phyloP scores from a whole-genome alignment of 371 early-diverging fungal species.

The Mucor plumbeus region DNA sequence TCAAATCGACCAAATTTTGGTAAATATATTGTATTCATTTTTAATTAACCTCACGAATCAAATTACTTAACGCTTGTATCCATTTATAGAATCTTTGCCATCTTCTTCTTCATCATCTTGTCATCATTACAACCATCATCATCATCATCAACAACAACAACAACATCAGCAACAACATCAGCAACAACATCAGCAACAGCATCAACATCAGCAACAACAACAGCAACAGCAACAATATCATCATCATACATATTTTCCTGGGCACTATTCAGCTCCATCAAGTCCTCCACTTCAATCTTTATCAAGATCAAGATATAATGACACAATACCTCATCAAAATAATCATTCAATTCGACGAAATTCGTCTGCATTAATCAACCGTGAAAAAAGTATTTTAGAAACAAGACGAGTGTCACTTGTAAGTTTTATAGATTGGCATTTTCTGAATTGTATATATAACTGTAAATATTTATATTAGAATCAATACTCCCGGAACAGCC shows the following conservation, averaged over 20 bases:
- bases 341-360: constrained; percentile 7
- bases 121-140: no score
- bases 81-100: no score
- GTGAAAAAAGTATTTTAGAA: neutral
- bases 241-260: neutral
- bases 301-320: neutral
- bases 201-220: neutral
- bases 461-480: neutral
- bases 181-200: neutral
- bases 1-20: neutral
- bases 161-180: neutral
- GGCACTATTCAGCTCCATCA: constrained; percentile 21
- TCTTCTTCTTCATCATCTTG: no score
- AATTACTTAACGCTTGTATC: no score
- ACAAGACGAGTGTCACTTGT: constrained; percentile 15
- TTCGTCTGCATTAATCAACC: constrained; percentile 1
- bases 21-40: neutral
- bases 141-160: neutral
- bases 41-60: neutral
- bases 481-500: constrained; percentile 1
- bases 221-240: neutral
- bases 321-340: neutral
- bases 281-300: constrained; percentile 13
- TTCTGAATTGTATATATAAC: constrained; percentile 7
- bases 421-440: neutral